These are phyloP conservation scores for Debaryomycetaceae sp. DNA, from an alignment of 1,139 yeast genomes.

Conservation along the genomic window DNA sequence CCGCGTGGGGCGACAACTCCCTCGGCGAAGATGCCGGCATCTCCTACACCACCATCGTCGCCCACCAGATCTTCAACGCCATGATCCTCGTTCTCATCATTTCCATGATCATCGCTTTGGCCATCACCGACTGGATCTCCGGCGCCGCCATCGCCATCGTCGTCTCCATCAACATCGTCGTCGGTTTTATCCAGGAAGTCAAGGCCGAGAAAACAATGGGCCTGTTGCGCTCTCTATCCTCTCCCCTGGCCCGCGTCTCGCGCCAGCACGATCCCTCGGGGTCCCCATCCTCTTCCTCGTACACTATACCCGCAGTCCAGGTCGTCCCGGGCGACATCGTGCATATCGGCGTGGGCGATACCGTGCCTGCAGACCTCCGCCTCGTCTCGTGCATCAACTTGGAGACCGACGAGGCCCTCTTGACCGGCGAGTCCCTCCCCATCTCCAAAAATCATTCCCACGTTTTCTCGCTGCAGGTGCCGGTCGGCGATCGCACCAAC, in stretches of 20 bases:
- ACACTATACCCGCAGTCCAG: conserved; percentile 29
- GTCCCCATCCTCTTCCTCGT: conserved; percentile 6
- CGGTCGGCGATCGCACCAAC: conserved; percentile 33
- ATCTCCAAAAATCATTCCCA: conserved; percentile 18
- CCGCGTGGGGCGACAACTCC: conserved; percentile 12
- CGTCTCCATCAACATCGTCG: conserved; percentile 19
- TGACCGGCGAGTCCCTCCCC: conserved; percentile 45
- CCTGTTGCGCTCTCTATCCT: conserved; percentile 19
- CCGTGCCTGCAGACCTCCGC: conserved; percentile 42
- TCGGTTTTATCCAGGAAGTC: conserved; percentile 24
- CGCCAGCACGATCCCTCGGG: conserved; percentile 16
- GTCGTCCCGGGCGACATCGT: conserved; percentile 44
- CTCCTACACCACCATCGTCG: conserved; percentile 15
- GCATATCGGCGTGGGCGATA: conserved; percentile 32
- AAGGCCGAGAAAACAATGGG: conserved; percentile 32
- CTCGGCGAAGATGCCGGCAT: conserved; percentile 20
- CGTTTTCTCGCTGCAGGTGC: conserved; percentile 19
- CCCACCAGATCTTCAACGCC: conserved; percentile 28
- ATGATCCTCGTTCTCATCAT: conserved; percentile 26
- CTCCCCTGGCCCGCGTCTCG: conserved; percentile 28
- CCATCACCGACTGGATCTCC: conserved; percentile 70
- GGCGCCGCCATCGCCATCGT: conserved; percentile 57
- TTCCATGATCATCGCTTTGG: conserved; percentile 24
- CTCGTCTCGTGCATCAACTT: conserved; percentile 25
- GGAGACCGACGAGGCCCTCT: conserved; percentile 40